Percentiles rank a stretch among this genome's conserved stretches.
Evolutionary conservation across 345 rosid species (phyloP).

Genomic region (Heritiera littoralis): DNA sequence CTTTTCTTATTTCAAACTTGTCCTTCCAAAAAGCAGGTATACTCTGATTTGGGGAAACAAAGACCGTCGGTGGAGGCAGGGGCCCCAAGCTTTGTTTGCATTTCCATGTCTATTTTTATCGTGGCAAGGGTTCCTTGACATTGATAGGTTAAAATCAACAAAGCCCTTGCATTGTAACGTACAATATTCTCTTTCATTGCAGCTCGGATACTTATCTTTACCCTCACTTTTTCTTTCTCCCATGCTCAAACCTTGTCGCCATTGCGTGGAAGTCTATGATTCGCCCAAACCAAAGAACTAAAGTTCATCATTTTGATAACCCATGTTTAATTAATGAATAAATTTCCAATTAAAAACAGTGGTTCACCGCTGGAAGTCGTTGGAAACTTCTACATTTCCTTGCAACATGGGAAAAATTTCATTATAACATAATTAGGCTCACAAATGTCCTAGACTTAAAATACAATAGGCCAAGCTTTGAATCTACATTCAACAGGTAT

Average conservation of each 20-base stretch:
- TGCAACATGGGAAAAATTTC: constrained; percentile 15
- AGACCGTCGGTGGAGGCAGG: no score
- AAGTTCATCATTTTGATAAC: neutral
- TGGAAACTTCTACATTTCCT: constrained; percentile 31
- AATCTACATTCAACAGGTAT: no score
- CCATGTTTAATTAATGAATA: neutral
- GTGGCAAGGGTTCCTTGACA: neutral
- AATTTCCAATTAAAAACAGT: neutral
- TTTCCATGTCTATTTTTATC: neutral
- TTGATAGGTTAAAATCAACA: neutral
- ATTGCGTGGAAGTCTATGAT: neutral
- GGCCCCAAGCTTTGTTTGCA: neutral
- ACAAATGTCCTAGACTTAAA: no score
- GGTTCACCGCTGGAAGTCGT: constrained; percentile 1
- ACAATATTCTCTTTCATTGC: constrained; percentile 19
- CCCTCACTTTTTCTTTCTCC: neutral
- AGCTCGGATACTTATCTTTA: constrained; percentile 10
- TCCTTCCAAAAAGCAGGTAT: neutral
- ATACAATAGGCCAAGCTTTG: no score
- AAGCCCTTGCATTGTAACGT: neutral
- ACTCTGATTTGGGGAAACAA: neutral
- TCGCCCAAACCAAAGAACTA: neutral
- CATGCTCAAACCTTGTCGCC: neutral
- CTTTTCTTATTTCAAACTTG: no score
- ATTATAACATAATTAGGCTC: neutral